Evolutionary conservation across 768 basidiomycete genomes (phyloP).

Genomic region (Lepiota brunneoincarnata): DNA sequence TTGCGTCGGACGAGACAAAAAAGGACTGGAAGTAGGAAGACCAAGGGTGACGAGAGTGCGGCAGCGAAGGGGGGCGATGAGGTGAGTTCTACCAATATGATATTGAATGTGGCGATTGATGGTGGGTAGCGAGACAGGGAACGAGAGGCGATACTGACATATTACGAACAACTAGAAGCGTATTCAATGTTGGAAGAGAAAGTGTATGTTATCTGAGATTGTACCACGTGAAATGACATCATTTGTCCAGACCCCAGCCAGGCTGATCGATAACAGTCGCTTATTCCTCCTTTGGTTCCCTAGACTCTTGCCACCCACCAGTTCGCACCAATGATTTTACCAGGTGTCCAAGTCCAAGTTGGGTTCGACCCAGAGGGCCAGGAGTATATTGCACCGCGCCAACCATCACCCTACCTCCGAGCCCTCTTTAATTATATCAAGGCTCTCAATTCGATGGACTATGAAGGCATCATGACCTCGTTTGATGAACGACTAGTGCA

Average conservation of each 20-base stretch:
- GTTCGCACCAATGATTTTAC: neutral
- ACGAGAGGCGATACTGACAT: constrained; percentile 50
- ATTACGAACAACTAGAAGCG: constrained; percentile 49
- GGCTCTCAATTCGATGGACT: constrained; percentile 29
- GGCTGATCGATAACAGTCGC: constrained; percentile 11
- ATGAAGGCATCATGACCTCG: constrained; percentile 23
- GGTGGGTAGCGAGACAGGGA: constrained; percentile 41
- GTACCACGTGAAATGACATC: constrained; percentile 14
- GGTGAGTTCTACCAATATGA: constrained; percentile 12
- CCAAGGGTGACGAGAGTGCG: constrained; percentile 11
- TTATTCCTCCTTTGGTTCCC: neutral
- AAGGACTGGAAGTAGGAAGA: constrained; percentile 13
- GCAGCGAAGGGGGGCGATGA: constrained; percentile 13
- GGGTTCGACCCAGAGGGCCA: constrained; percentile 10
- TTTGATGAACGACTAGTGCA: constrained; percentile 34
- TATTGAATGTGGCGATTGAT: neutral
- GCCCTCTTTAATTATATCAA: constrained; percentile 31
- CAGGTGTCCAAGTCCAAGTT: constrained; percentile 3
- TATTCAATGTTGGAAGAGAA: constrained; percentile 57
- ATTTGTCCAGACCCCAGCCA: constrained; percentile 5
- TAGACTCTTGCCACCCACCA: neutral
- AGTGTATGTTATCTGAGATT: constrained; percentile 51
- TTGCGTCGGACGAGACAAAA: constrained; percentile 14
- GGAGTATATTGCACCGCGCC: constrained; percentile 17
- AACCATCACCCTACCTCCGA: constrained; percentile 31